These are phyloP conservation scores for Sugiyamaella floridensis DNA, from an alignment of 805 yeast species.

Conservation along the genomic window DNA sequence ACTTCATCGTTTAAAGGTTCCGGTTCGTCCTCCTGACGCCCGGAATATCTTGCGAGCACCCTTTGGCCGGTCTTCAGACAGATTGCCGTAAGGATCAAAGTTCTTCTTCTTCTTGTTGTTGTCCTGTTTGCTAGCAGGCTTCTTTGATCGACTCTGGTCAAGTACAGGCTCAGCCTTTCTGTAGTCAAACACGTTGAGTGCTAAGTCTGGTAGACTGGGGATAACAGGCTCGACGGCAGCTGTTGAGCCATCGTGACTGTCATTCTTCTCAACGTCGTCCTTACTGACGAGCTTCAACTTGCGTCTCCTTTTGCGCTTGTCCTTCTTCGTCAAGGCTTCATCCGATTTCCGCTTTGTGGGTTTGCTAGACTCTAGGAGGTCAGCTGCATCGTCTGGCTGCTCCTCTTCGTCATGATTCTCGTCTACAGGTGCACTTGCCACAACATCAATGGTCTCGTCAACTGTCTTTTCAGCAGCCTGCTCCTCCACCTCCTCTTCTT, in stretches of 20 bases:
- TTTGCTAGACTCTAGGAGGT: background rate
- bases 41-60: constrained; percentile 14
- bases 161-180: constrained; percentile 21
- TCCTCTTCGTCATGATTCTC: constrained; percentile 3
- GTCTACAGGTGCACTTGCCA: background rate
- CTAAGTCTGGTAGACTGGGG: background rate
- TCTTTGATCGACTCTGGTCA: constrained; percentile 6
- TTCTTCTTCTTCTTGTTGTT: constrained; percentile 6
- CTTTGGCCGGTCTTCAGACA: constrained; percentile 14
- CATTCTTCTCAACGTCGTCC: constrained; percentile 1
- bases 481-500: constrained; percentile 4
- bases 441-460: background rate
- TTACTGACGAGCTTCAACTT: constrained; percentile 12
- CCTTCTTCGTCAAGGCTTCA: background rate
- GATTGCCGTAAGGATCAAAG: constrained; percentile 20
- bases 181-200: constrained; percentile 24
- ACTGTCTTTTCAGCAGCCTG: constrained; percentile 4
- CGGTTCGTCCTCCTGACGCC: constrained; percentile 11
- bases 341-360: background rate
- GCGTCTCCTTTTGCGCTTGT: constrained; percentile 7
- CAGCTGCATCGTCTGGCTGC: background rate
- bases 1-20: constrained; percentile 12
- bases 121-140: constrained; percentile 2
- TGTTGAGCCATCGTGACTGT: constrained; percentile 3
- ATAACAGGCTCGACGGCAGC: background rate